Evolutionary conservation across 768 basidiomycete genomes (phyloP).

Genomic region (Russula griseocarnosa): DNA sequence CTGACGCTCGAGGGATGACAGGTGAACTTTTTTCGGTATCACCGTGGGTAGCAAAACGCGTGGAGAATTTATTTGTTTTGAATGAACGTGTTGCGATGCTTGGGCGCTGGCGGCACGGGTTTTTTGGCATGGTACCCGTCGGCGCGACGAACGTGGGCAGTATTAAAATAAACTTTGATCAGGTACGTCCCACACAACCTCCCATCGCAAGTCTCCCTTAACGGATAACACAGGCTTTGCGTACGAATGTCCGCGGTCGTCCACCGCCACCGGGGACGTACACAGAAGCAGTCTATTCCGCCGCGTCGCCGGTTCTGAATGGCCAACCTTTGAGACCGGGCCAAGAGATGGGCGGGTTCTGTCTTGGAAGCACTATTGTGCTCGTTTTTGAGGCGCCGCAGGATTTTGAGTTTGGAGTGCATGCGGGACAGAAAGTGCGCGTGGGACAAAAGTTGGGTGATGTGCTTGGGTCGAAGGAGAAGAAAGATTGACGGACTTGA

Average conservation of each 20-base stretch:
- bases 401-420: slow-evolving; percentile 71
- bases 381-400: slow-evolving; percentile 93
- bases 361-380: slow-evolving; percentile 91
- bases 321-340: slow-evolving; percentile 86
- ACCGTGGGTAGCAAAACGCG: slow-evolving; percentile 89
- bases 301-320: slow-evolving; percentile 73
- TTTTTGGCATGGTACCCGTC: slow-evolving; percentile 96
- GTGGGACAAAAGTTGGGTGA: slow-evolving; percentile 83
- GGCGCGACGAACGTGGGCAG: slow-evolving; percentile 98
- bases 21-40: slow-evolving; percentile 95
- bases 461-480: slow-evolving; percentile 31
- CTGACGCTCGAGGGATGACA: slow-evolving; percentile 32
- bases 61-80: slow-evolving; percentile 92
- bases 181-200: slow-evolving; percentile 40
- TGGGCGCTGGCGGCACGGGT: slow-evolving; percentile 91
- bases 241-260: slow-evolving; percentile 80
- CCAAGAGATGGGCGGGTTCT: slow-evolving; percentile 98
- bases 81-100: slow-evolving; percentile 96
- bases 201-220: background rate
- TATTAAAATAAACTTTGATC: slow-evolving; percentile 94
- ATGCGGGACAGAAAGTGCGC: slow-evolving; percentile 77
- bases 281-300: slow-evolving; percentile 86
- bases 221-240: slow-evolving; percentile 52
- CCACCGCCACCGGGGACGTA: slow-evolving; percentile 80
- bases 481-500: slow-evolving; percentile 27